phyloP scores from a whole-genome alignment of 768 basidiomycete genomes.

The Rossbeevera mucosa region DNA sequence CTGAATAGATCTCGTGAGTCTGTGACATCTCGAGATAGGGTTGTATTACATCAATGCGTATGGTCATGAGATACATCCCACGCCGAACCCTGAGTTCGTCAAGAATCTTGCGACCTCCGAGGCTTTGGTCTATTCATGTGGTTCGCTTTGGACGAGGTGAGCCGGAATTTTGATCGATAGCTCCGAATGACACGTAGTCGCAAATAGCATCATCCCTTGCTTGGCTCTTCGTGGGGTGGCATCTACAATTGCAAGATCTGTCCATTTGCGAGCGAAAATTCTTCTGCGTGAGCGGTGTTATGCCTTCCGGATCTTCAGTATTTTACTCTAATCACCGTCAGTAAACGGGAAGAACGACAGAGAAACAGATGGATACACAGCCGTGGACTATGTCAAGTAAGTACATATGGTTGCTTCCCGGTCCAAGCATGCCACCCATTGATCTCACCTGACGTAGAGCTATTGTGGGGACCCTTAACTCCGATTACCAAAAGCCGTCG shows the following conservation, averaged over 20 bases:
- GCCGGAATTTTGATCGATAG: conserved; percentile 11
- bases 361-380: conserved; percentile 83
- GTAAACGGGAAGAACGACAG: conserved; percentile 88
- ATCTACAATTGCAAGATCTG: conserved; percentile 68
- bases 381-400: conserved; percentile 78
- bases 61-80: conserved; percentile 87
- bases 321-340: conserved; percentile 29
- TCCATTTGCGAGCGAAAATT: conserved; percentile 69
- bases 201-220: conserved; percentile 80
- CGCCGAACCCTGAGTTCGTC: conserved; percentile 79
- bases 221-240: conserved; percentile 81
- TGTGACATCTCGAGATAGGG: conserved; percentile 37
- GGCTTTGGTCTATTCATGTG: conserved; percentile 85
- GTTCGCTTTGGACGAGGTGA: conserved; percentile 91
- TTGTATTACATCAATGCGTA: conserved; percentile 89
- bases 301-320: not conserved
- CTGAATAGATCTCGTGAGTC: conserved; percentile 9
- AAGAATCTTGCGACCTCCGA: conserved; percentile 55
- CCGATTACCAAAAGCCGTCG: conserved; percentile 43
- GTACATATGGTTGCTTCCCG: conserved; percentile 12
- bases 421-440: conserved; percentile 2
- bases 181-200: conserved; percentile 3
- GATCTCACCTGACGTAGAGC: conserved; percentile 40
- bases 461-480: conserved; percentile 66
- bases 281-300: conserved; percentile 60